Conservation (phyloP, 352 stramenopile genomes). For the Phytopythium oedochilum region DNA sequence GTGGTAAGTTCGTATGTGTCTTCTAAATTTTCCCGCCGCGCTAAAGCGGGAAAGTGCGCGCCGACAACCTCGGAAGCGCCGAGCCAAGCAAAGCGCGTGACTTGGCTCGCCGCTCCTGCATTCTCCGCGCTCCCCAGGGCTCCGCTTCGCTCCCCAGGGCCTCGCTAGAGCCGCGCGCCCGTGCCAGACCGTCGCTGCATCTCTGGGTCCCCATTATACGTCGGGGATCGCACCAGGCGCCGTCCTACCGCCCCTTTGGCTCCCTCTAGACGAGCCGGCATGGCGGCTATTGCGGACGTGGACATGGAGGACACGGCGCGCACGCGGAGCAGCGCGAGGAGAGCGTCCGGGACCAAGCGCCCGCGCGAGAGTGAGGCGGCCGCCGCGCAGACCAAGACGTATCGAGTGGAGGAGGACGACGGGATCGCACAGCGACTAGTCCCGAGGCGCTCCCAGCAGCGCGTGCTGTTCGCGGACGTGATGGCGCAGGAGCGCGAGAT, state of each 20-base stretch:
- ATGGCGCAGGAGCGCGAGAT: slow-evolving; percentile 59
- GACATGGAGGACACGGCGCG: neutral
- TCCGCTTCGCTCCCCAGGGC: no score
- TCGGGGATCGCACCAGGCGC: no score
- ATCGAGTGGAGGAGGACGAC: neutral
- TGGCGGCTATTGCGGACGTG: neutral
- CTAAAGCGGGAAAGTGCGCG: neutral
- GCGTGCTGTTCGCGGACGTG: slow-evolving; percentile 41
- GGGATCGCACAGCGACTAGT: slow-evolving; percentile 12
- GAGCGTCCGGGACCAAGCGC: neutral
- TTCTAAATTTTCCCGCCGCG: neutral
- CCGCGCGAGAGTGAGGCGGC: neutral
- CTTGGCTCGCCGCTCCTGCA: no score
- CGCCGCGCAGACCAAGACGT: neutral
- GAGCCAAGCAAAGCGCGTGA: no score
- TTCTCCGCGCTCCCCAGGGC: no score
- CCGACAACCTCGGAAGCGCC: no score
- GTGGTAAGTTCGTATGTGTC: neutral
- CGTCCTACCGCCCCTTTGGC: no score
- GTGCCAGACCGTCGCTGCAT: no score
- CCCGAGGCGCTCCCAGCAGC: slow-evolving; percentile 13
- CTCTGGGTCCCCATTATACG: no score
- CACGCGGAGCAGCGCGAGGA: neutral
- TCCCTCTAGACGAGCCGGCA: no score
- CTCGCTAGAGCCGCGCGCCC: no score